These are phyloP conservation scores for Pseudocercospora eumusae DNA, from an alignment of 2,329 filamentous ascomycete species.

Conservation along the genomic window DNA sequence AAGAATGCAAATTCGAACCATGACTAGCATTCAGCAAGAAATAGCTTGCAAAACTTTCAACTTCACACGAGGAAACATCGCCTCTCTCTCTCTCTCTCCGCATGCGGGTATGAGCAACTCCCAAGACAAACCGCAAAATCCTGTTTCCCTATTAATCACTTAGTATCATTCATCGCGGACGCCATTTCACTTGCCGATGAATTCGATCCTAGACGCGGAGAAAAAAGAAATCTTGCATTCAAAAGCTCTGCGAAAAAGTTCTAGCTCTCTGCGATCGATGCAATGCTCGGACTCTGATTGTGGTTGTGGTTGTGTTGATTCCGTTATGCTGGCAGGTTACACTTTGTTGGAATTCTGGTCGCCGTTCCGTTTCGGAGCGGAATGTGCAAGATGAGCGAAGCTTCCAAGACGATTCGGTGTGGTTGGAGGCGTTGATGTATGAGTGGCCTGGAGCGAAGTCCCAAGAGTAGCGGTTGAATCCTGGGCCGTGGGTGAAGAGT, in stretches of 20 bases:
- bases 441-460: constrained; percentile 36
- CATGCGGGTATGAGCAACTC: constrained; percentile 33
- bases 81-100: constrained; percentile 20
- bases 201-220: too few relatives aligned
- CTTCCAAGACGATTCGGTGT: constrained; percentile 48
- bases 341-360: constrained; percentile 38
- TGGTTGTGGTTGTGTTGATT: constrained; percentile 20
- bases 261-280: constrained; percentile 29
- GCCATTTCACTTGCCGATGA: constrained; percentile 36
- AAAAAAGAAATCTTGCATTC: constrained; percentile 34
- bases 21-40: constrained; percentile 33
- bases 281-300: constrained; percentile 32
- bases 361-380: constrained; percentile 34
- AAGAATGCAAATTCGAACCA: constrained; percentile 36
- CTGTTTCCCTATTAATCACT: constrained; percentile 32
- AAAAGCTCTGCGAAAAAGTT: constrained; percentile 31
- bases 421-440: constrained; percentile 33
- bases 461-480: constrained; percentile 39
- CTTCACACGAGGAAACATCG: constrained; percentile 25
- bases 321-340: too few relatives aligned
- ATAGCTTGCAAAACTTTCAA: constrained; percentile 13
- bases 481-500: constrained; percentile 45
- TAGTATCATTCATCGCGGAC: constrained; percentile 27
- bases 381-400: too few relatives aligned
- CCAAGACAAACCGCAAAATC: constrained; percentile 36